Evolutionary conservation across 2,329 filamentous ascomycete genomes (phyloP), one percentile per base, ranked within the genome.

Genomic region (Aspergillus pseudoglaucus): DNA sequence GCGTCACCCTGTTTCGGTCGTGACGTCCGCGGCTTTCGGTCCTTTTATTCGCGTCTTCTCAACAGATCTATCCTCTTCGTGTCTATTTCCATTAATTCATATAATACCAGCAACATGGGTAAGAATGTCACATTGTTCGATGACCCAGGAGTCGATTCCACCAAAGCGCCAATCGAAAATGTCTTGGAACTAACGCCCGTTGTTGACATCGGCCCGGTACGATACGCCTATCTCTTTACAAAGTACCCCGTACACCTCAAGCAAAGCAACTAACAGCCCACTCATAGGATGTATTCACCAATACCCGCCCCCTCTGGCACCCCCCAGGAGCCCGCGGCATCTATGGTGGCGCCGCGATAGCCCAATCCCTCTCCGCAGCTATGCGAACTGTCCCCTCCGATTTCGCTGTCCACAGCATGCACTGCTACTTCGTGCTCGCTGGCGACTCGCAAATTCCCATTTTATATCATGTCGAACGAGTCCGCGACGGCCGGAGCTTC

Each of bases 381-480:
- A 90, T 95, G 68, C 82, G 83, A 63, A 98, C 93, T 7, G 88
- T 98, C 2, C 85, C 86, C 0, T 55, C 66, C 32, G 77, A 87
- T 64, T 96, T 95, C 70, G 80, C 84, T 50, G 83, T 93, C 44
- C 93, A 98, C 75, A 91, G 86, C 64, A 96, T 95, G 87, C 93
- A 98, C 78, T 97, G 93, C 80, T 98, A 97, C 75, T 98, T 98
- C 69, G 84, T 98, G 30, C 83, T 97, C 2, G 90, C 91, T 4
- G 93, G 93, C 23, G 87, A 91, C 62, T 78, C 82, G 10, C 82
- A 86, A 51, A 85, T 93, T 15, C 91, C 93, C 27, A 87, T 97
- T 56, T 78, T 96, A 53, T 97, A 95, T 74, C 88, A 96, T 65
- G 93, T 98, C 42, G 93, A 97, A 74, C 82, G 88, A 45, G 89